phyloP scores from a whole-genome alignment of 1,284 basidiomycete genomes.

The Hemileccinum hortonii region DNA sequence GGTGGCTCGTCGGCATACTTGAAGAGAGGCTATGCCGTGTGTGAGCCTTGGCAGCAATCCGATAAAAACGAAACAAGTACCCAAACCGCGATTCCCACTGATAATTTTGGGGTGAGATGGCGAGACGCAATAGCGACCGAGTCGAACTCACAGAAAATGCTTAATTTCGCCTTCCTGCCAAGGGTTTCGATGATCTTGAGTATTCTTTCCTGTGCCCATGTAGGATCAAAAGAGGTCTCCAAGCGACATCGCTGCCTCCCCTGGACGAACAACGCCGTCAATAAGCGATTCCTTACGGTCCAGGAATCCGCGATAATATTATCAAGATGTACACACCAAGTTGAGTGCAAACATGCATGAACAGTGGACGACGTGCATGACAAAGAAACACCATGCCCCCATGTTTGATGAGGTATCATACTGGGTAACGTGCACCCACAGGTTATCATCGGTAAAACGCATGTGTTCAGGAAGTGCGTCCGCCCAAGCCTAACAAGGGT shows the following conservation, averaged over 20 bases:
- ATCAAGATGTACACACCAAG: conserved; percentile 45
- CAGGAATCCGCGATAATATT: background rate
- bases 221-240: conserved; percentile 28
- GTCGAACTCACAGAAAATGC: conserved; percentile 58
- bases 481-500: conserved; percentile 55
- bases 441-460: conserved; percentile 62
- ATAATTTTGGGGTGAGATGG: conserved; percentile 13
- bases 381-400: conserved; percentile 75
- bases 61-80: conserved; percentile 38
- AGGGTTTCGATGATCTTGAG: conserved; percentile 58
- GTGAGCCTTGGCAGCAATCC: conserved; percentile 11
- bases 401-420: conserved; percentile 74
- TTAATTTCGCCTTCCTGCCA: conserved; percentile 64
- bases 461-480: conserved; percentile 64
- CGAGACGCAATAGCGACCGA: background rate
- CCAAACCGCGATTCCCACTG: conserved; percentile 65
- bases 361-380: conserved; percentile 68
- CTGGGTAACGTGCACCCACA: conserved; percentile 68
- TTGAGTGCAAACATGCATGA: conserved; percentile 63
- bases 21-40: conserved; percentile 51
- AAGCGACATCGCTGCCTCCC: conserved; percentile 35
- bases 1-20: conserved; percentile 60
- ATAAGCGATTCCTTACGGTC: background rate
- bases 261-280: conserved; percentile 13
- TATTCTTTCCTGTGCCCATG: conserved; percentile 58